Evolutionary conservation across 2,329 filamentous ascomycete species (phyloP), one percentile per base, ranked within the genome.

Genomic region (Cadophora sp.): DNA sequence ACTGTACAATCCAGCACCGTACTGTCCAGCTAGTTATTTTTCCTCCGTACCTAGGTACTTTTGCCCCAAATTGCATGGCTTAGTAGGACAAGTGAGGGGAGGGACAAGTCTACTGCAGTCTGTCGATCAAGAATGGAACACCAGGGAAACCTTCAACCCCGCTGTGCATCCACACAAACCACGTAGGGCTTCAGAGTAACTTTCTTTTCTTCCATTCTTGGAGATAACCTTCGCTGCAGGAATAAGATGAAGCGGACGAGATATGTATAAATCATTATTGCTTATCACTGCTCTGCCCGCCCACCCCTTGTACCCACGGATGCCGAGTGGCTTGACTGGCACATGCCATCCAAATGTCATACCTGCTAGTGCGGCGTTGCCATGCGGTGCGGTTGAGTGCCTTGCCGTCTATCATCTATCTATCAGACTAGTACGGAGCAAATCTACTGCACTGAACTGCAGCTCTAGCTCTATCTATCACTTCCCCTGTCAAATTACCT

Each of bases 341-440:
- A 72, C 68, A 71, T 71, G 71, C 68, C 69, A 69, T 67, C 60
- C 62, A 68, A 62, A 70, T 70, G 67, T 66, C 62, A 68, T 69
- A 33, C 55, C 36, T 58, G 33, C 63, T 68, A 62, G 59, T 53
- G 59, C 62, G 47, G 56, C 20, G 24, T 51, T 24, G 66, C 69
- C 69, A 70, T 70, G 69, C 60, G 27, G 50, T 30, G 27, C 27
- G 27, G 27, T 30, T 30, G 27, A 30, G 27, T 30, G 27, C 27
- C 27, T 30, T 30, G 27, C 27, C 27, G 27, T 30, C 27, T 30
- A 30, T 30, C 27, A 30, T 4, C 27, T 30, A 30, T 58, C 56
- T 62, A 55, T 67, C 60, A 53, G 36, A 43, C 33, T 30, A 30
- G 27, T 30, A 30, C 27, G n/a, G n/a, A n/a, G n/a, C n/a, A n/a